Evolutionary conservation across 108 stramenopile genomes (phyloP), one percentile per base, ranked within the genome.

Genomic region (Skeletonema tropicum): DNA sequence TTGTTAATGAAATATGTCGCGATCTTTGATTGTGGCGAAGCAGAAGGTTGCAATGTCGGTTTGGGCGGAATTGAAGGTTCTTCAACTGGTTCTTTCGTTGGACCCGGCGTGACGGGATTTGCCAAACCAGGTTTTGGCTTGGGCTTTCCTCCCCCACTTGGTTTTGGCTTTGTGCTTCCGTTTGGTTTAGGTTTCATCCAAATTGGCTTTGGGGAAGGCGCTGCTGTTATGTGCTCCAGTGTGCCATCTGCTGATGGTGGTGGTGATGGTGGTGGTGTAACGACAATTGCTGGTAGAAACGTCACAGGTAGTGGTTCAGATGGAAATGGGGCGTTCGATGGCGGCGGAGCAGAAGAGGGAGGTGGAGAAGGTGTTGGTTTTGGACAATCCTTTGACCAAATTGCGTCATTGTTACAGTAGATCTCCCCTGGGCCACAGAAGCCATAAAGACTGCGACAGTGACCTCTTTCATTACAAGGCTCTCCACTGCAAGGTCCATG

Each of bases 331-430:
- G 25, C 14, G 23, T 15, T 35, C 5, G 60, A 3, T 31, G 60
- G 33, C n/a, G 60, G 60, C 4, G 60, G 70, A 15, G 48, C 6
- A 21, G 48, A 29, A 13, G 13, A 48, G 39, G 71, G 64, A 36
- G 65, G 31, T 21, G 30, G 31, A 31, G 66, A 59, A 17, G 62
- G 57, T 17, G 29, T 49, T 63, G 29, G 8, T 31, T 59, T 49
- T 17, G 69, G 68, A 74, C 80, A 82, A 61, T 82, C 80, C n/a
- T 64, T 60, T 3, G 70, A 72, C 80, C 80, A 82, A 60, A 66
- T 75, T 17, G 74, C 65, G 25, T 33, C 60, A 8, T 72, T 74
- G 36, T 82, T 70, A 39, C 80, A 82, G 68, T 75, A 82, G n/a
- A 70, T 71, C 41, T 64, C 48, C 31, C 74, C 70, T 11, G 80